Base-by-base conservation (phyloP, 1,284 basidiomycete genomes). In the Apiotrichum laibachii region DNA sequence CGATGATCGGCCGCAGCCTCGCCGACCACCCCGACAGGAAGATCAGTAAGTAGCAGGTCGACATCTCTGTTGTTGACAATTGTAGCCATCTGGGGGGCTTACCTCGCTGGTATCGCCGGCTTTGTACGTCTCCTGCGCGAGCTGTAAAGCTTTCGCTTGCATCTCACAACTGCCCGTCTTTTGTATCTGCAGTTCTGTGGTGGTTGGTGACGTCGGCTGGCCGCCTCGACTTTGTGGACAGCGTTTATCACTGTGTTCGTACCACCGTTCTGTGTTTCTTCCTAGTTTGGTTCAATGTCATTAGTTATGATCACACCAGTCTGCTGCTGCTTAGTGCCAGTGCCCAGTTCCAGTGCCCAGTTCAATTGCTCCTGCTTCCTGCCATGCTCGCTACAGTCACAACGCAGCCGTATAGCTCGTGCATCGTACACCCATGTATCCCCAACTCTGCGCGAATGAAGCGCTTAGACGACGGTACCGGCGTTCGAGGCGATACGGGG, bases 401-500 rank as follows among this genome's bases (percentile, higher is more conserved):
- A 37, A 34, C 37, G 35, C 47, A 39, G 37, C 49, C n/a, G 35
- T 56, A 60, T 60, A 57, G 59, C 63, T 63, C 62, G 62, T 63
- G 62, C 62, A 63, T 63, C 62, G 62, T 63, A 63, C 63, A 61
- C 60, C 56, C 57, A 58, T 56, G 57, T 59, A 64, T 51, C 60
- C 57, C 60, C 60, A 49, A 59, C 56, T 50, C 44, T 5, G 49
- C 49, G 37, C 53, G 47, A 42, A 31, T 26, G 26, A 43, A 45
- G 26, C 55, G 51, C 59, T 82, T 83, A 85, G 69, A 98, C 95
- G 79, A 99, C 95, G 67, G 94, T 98, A 77, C 94, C 93, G 66
- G 94, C 93, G 83, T 98, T 98, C 69, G 93, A 92, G 62, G 90
- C 90, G 72, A 99, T 98, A 93, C 95, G 93, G 68, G 95, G 95